Conservation (phyloP, 2,329 filamentous ascomycete species). For the Bipolaris sorokiniana region DNA sequence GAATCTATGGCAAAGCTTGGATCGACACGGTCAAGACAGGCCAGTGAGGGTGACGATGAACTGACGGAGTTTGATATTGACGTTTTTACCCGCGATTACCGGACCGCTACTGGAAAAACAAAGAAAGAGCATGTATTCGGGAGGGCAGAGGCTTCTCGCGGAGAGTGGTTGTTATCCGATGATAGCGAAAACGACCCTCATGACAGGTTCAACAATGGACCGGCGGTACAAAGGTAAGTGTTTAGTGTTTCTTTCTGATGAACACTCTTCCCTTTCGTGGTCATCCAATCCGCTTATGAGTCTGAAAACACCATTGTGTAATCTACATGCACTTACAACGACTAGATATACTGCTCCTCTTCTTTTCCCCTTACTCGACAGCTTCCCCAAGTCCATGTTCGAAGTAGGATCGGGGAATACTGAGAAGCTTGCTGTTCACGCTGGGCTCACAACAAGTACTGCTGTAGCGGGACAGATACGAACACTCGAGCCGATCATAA, state of each 20-base stretch:
- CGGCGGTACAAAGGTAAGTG: slow-evolving; percentile 47
- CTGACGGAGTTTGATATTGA: slow-evolving; percentile 45
- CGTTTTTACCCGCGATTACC: slow-evolving; percentile 41
- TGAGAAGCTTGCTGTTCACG: slow-evolving; percentile 54
- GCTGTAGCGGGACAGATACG: slow-evolving; percentile 73
- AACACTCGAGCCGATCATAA: slow-evolving; percentile 67
- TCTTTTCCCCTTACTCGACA: slow-evolving; percentile 78
- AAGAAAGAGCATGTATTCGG: slow-evolving; percentile 51
- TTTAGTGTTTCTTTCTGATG: not conserved
- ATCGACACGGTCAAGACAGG: slow-evolving; percentile 31
- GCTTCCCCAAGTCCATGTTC: slow-evolving; percentile 77
- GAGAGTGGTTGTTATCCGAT: slow-evolving; percentile 45
- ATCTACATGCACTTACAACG: slow-evolving; percentile 19
- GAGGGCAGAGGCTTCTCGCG: slow-evolving; percentile 48
- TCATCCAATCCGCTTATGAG: not conserved
- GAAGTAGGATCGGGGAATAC: slow-evolving; percentile 49
- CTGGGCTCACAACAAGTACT: slow-evolving; percentile 74
- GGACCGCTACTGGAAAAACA: slow-evolving; percentile 15
- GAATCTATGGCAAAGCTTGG: slow-evolving; percentile 36
- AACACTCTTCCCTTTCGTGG: not conserved
- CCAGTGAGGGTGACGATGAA: slow-evolving; percentile 24
- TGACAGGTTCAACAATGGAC: slow-evolving; percentile 45
- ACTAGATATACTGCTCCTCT: slow-evolving; percentile 61
- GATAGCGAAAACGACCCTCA: slow-evolving; percentile 40
- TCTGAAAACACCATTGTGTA: not conserved